Conservation (phyloP, 2,329 filamentous ascomycete species). For the Neopestalotiopsis clavispora region DNA sequence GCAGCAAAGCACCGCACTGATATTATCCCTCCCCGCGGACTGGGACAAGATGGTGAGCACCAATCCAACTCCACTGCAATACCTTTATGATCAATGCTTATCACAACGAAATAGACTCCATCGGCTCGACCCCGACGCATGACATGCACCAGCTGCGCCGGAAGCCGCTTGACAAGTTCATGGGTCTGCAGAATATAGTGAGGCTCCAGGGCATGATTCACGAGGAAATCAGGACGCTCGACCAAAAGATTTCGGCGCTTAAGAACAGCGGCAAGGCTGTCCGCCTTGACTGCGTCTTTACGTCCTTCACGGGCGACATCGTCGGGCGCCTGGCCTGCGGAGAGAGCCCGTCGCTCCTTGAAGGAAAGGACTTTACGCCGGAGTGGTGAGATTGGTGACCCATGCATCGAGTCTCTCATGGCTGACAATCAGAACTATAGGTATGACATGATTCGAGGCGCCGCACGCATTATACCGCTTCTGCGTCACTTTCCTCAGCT, state of each 20-base stretch:
- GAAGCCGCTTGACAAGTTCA: slow-evolving; percentile 22
- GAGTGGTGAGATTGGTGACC: slow-evolving; percentile 17
- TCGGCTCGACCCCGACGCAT: slow-evolving; percentile 5
- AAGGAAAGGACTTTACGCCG: slow-evolving; percentile 20
- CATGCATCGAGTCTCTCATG: neutral
- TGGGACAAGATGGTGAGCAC: slow-evolving; percentile 19
- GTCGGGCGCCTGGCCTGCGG: slow-evolving; percentile 21
- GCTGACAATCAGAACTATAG: neutral
- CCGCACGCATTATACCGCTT: slow-evolving; percentile 12
- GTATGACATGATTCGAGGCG: slow-evolving; percentile 14
- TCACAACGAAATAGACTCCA: slow-evolving; percentile 3
- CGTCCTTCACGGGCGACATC: slow-evolving; percentile 19
- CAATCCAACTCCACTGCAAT: neutral
- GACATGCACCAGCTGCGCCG: slow-evolving; percentile 21
- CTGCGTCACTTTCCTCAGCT: slow-evolving; percentile 12
- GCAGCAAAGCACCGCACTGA: slow-evolving; percentile 22
- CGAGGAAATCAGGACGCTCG: slow-evolving; percentile 20
- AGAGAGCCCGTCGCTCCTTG: slow-evolving; percentile 21
- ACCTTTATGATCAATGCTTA: slow-evolving; percentile 13
- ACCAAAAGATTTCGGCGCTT: slow-evolving; percentile 15
- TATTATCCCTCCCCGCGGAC: slow-evolving; percentile 15
- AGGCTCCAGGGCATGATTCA: slow-evolving; percentile 18
- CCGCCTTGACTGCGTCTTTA: slow-evolving; percentile 17
- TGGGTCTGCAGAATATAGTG: slow-evolving; percentile 19
- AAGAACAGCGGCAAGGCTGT: slow-evolving; percentile 12